Evolutionary conservation across 768 basidiomycete genomes (phyloP).

Genomic region (Flagelloscypha sp.): DNA sequence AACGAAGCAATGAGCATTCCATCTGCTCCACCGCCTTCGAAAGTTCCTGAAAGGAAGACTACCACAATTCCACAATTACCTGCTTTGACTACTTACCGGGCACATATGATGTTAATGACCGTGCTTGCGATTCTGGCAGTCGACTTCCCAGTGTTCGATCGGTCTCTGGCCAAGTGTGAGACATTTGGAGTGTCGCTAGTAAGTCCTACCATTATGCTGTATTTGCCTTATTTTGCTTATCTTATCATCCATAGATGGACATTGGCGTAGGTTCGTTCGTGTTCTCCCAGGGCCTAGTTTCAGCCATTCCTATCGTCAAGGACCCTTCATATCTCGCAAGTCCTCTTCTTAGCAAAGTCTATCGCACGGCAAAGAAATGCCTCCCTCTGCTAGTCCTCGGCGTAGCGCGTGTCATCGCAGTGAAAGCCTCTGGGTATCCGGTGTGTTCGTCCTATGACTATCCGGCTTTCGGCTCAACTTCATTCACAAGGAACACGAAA

Average conservation of each 20-base stretch:
- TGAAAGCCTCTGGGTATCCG: conserved; percentile 92
- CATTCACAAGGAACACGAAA: conserved; percentile 72
- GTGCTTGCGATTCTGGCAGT: conserved; percentile 88
- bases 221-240: conserved; percentile 4
- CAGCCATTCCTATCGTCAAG: conserved; percentile 74
- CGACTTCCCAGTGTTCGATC: conserved; percentile 90
- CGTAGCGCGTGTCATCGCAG: conserved; percentile 66
- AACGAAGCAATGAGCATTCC: conserved; percentile 16
- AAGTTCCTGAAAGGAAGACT: conserved; percentile 3
- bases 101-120: conserved; percentile 95
- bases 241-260: conserved; percentile 68
- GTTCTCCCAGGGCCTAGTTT: conserved; percentile 89
- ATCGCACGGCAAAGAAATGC: conserved; percentile 43
- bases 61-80: conserved; percentile 43
- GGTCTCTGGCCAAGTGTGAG: conserved; percentile 85
- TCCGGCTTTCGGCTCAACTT: no score
- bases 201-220: conserved; percentile 15
- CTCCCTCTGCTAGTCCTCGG: conserved; percentile 68
- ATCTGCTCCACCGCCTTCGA: conserved; percentile 14
- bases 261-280: conserved; percentile 96
- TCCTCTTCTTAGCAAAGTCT: conserved; percentile 44
- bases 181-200: conserved; percentile 93
- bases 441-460: conserved; percentile 34
- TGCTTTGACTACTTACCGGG: conserved; percentile 79
- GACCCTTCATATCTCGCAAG: conserved; percentile 44